Conservation (phyloP, 495 filamentous ascomycete genomes). For the Trichoderma reesei region DNA sequence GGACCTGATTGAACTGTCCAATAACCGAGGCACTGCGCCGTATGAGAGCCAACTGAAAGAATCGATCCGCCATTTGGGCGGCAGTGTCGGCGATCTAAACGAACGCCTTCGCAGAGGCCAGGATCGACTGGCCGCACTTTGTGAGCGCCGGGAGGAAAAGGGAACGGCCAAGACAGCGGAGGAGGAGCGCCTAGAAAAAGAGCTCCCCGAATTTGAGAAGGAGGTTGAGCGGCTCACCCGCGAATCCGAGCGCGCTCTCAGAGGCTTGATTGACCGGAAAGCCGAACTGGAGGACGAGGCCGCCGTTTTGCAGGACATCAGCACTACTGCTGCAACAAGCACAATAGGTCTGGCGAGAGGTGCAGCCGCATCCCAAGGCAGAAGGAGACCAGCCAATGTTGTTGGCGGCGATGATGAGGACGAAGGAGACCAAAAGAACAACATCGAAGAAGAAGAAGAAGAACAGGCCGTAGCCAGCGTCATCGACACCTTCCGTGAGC, state of each 20-base stretch:
- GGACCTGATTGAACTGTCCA: conserved; percentile 24
- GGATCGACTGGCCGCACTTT: conserved; percentile 29
- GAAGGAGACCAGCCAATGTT: conserved; percentile 27
- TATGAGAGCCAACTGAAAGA: conserved; percentile 30
- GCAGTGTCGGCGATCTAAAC: conserved; percentile 42
- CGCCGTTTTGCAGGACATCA: conserved; percentile 29
- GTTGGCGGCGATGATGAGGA: conserved; percentile 17
- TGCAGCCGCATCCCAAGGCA: conserved; percentile 18
- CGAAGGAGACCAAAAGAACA: too few species aligned
- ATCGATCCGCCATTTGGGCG: conserved; percentile 25
- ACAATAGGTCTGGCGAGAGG: conserved; percentile 3
- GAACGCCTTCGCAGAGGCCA: conserved; percentile 40
- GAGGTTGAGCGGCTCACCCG: conserved; percentile 29
- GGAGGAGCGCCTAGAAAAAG: conserved; percentile 30
- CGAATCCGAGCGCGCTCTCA: conserved; percentile 32
- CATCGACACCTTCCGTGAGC: background rate
- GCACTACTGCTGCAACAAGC: conserved; percentile 21
- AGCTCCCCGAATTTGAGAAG: conserved; percentile 26
- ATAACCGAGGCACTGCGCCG: conserved; percentile 21
- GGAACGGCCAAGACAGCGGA: conserved; percentile 30
- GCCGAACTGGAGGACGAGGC: conserved; percentile 38
- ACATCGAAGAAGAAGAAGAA: conserved; percentile 13
- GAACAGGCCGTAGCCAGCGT: background rate
- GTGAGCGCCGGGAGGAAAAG: conserved; percentile 25
- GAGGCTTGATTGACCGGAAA: conserved; percentile 34